Percentiles rank a stretch among this genome's conserved stretches.
phyloP scores from a whole-genome alignment of 2,329 filamentous ascomycete species.

The Talaromyces sp. region DNA sequence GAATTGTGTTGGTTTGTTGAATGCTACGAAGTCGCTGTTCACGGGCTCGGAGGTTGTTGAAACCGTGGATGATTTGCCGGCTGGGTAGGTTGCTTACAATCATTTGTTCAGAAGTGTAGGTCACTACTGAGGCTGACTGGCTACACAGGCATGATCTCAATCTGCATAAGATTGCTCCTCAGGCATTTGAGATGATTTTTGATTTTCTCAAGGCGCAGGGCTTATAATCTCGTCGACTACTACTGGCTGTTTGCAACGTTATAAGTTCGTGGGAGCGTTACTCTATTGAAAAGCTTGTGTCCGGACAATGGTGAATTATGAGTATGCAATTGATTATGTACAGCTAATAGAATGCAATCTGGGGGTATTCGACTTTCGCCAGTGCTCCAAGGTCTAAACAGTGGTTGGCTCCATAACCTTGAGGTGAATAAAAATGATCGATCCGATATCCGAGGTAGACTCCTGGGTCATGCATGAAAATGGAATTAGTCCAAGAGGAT shows the following conservation, averaged over 20 bases:
- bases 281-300: background rate
- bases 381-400: background rate
- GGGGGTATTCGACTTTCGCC: conserved; percentile 4
- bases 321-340: background rate
- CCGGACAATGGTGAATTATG: background rate
- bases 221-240: background rate
- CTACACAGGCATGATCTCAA: background rate
- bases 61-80: background rate
- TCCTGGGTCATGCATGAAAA: background rate
- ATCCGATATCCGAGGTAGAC: no score
- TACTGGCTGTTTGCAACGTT: background rate
- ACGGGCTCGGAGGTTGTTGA: background rate
- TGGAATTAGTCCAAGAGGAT: background rate
- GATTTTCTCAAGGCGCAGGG: background rate
- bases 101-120: background rate
- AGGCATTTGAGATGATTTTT: background rate
- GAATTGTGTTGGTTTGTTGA: background rate
- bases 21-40: background rate
- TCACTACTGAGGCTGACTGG: background rate
- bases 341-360: background rate
- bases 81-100: background rate
- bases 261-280: background rate
- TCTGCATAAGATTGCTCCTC: background rate
- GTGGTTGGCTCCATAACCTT: background rate
- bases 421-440: background rate